Percentiles rank a stretch among this genome's conserved stretches.
Conservation (phyloP, 2,329 filamentous ascomycete species). For the Cercospora canescens region DNA sequence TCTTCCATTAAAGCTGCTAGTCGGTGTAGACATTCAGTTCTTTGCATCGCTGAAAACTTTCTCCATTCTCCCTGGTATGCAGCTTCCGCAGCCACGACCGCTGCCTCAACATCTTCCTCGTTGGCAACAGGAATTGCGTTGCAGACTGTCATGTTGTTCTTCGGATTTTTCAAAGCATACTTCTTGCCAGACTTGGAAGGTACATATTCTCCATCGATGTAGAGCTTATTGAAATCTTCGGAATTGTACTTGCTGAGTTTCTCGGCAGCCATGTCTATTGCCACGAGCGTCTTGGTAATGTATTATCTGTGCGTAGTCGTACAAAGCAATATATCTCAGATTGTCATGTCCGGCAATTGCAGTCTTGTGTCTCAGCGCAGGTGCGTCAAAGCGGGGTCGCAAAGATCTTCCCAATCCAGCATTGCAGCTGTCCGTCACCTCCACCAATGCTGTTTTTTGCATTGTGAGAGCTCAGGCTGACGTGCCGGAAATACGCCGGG, state of each 20-base stretch:
- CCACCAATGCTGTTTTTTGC: not conserved
- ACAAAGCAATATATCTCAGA: not conserved
- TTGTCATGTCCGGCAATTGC: not conserved
- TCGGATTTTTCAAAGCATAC: conserved; percentile 23
- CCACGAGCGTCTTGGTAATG: not conserved
- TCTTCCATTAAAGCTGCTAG: conserved; percentile 35
- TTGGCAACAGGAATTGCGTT: conserved; percentile 13
- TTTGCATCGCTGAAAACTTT: conserved; percentile 36
- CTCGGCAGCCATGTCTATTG: not conserved
- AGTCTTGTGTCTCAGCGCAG: not conserved
- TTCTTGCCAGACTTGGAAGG: conserved; percentile 34
- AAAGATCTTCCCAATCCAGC: not conserved
- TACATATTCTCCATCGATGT: conserved; percentile 20
- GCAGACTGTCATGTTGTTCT: conserved; percentile 16
- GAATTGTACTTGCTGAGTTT: conserved; percentile 42
- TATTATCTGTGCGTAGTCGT: not conserved
- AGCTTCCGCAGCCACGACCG: conserved; percentile 45
- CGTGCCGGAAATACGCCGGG: not conserved
- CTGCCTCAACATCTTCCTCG: conserved; percentile 17
- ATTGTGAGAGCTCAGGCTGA: not conserved
- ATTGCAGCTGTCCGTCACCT: not conserved
- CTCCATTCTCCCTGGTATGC: conserved; percentile 31
- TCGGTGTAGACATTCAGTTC: conserved; percentile 32
- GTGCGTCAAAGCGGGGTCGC: not conserved
- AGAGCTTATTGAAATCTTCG: conserved; percentile 52